A percentile compares a stretch with the other conserved stretches of the same genome.
Conservation (phyloP, 2,329 filamentous ascomycete species). For the Cordyceps javanica region DNA sequence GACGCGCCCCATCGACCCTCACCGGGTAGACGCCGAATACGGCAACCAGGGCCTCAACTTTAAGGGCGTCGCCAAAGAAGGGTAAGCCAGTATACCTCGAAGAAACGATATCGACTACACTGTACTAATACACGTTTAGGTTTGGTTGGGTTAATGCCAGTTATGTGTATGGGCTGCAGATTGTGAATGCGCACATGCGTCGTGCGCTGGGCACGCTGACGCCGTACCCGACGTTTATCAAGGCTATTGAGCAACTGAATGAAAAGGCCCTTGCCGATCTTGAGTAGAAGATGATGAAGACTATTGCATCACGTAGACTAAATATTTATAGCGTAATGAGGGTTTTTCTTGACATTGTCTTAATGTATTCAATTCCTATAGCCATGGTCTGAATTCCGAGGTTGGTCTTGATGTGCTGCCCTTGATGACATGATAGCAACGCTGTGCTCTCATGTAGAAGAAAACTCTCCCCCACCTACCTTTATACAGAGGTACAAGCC, state of each 20-base stretch:
- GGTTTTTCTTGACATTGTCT: background rate
- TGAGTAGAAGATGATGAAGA: constrained; percentile 16
- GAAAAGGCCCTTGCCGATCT: constrained; percentile 47
- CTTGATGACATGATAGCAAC: too few relatives aligned
- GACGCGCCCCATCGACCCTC: constrained; percentile 80
- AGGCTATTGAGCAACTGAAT: constrained; percentile 53
- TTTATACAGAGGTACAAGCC: too few relatives aligned
- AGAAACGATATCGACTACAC: too few relatives aligned
- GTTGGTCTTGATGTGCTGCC: too few relatives aligned
- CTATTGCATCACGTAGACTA: constrained; percentile 1
- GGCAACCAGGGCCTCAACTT: constrained; percentile 95
- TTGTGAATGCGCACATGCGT: constrained; percentile 82
- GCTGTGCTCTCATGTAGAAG: too few relatives aligned
- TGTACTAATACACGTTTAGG: constrained; percentile 50
- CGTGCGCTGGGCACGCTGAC: constrained; percentile 84
- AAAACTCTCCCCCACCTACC: too few relatives aligned
- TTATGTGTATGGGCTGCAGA: constrained; percentile 87
- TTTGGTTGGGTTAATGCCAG: constrained; percentile 99
- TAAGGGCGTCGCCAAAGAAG: constrained; percentile 91
- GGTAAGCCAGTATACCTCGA: too few relatives aligned
- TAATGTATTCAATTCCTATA: background rate
- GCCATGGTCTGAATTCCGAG: too few relatives aligned
- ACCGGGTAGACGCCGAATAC: constrained; percentile 93
- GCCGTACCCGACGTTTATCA: constrained; percentile 75
- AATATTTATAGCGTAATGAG: constrained; percentile 6